Evolutionary conservation across 2,329 filamentous ascomycete genomes (phyloP), one percentile per base, ranked within the genome.

Genomic region (Penicillium sp.): DNA sequence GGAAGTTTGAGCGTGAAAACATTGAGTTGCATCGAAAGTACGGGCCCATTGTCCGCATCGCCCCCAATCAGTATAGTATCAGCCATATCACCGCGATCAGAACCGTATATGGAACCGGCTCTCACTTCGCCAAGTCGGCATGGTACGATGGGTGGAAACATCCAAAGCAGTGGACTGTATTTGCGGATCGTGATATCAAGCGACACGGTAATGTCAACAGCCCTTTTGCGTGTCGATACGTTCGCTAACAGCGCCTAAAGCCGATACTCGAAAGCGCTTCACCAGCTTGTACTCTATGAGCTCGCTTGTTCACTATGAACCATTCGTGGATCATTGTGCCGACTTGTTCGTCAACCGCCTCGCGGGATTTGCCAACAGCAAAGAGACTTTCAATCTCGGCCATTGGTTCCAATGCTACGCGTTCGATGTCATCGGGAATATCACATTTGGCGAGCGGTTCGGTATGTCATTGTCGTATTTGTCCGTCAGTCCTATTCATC

Each of bases 51-150:
- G 75, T 83, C 0, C 78, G 81, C 0, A 76, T 83, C 55, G 79
- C 78, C 0, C 81, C 81, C 0, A 74, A 80, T 18, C 76, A 82
- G 7, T 83, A 82, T 55, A 81, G 77, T 37, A 71, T 84, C 59
- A 73, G 72, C 36, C 75, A 81, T 54, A 68, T 73, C 0, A 66
- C 74, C 0, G 79, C 78, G 0, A 61, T 76, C 2, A 80, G 78
- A 55, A 69, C 62, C 0, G 75, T 82, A 31, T 82, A 82, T 58
- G 76, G 77, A 6, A 69, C 72, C 7, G 74, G 75, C 1, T 75
- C 72, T 4, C 71, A 72, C 18, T 79, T 79, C 27, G 60, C 70
- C 22, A 81, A 82, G 59, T 69, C 70, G 0, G 67, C 66, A 5
- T 75, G 70, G 65, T 77, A 77, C 54, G 64, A 74, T 59, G 69